A percentile compares a stretch with the other conserved stretches of the same genome.
Evolutionary conservation across 805 yeast species (phyloP).

Genomic region (Yamadazyma phyllophila): DNA sequence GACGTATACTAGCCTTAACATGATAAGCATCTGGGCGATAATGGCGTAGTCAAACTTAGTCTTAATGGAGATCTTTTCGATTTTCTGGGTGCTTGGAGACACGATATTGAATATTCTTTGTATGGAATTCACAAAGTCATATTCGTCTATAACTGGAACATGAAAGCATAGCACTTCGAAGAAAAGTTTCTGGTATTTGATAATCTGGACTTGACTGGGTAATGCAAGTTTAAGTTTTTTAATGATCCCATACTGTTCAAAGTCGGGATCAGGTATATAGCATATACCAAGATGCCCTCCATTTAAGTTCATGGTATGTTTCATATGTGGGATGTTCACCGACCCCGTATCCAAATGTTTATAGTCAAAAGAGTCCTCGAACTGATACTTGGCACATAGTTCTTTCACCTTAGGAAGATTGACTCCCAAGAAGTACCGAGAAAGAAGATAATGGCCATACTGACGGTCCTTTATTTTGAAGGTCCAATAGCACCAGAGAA

Average conservation of each 20-base stretch:
- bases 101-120: slow-evolving; percentile 7
- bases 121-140: slow-evolving; percentile 6
- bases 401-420: not conserved
- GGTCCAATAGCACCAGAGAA: slow-evolving; percentile 11
- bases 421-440: slow-evolving; percentile 8
- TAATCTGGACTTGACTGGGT: slow-evolving; percentile 10
- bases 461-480: slow-evolving; percentile 7
- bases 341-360: slow-evolving; percentile 5
- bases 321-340: slow-evolving; percentile 1
- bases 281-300: slow-evolving; percentile 8
- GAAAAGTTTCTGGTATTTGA: slow-evolving; percentile 12
- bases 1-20: slow-evolving; percentile 15
- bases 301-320: slow-evolving; percentile 1
- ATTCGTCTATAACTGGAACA: slow-evolving; percentile 19
- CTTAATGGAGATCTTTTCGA: slow-evolving; percentile 7
- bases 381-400: not conserved
- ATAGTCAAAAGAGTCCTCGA: slow-evolving; percentile 1
- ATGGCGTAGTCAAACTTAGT: slow-evolving; percentile 17
- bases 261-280: slow-evolving; percentile 3
- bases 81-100: slow-evolving; percentile 1
- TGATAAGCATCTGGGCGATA: slow-evolving; percentile 15
- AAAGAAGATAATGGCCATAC: slow-evolving; percentile 5
- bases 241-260: not conserved
- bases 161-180: slow-evolving; percentile 14
- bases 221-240: slow-evolving; percentile 3